Evolutionary conservation across 2,329 filamentous ascomycete species (phyloP).

Genomic region (Talaromyces sp.): DNA sequence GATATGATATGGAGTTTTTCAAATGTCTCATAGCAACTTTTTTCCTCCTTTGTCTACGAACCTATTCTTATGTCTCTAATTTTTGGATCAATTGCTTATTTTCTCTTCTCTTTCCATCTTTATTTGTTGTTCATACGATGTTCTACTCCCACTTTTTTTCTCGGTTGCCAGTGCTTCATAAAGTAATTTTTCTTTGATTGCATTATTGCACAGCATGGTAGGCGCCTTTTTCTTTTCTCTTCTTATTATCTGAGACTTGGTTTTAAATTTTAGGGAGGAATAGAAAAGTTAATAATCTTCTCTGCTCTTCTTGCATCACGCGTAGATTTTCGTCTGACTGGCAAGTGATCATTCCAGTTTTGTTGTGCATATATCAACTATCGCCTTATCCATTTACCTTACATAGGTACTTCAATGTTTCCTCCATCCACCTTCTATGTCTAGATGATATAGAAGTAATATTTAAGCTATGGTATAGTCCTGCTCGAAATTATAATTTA

Average conservation of each 20-base stretch:
- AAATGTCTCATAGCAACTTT: conserved; percentile 1
- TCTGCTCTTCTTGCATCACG: background rate
- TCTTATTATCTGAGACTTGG: background rate
- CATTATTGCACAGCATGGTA: conserved; percentile 31
- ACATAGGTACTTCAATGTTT: background rate
- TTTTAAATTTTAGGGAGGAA: background rate
- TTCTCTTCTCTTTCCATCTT: background rate
- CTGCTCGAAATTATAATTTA: too few relatives aligned
- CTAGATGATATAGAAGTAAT: background rate
- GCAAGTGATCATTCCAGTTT: too few relatives aligned
- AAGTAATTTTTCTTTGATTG: conserved; percentile 31
- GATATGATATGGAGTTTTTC: conserved; percentile 14
- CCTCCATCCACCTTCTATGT: background rate
- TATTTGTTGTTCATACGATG: background rate
- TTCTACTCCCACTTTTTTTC: background rate
- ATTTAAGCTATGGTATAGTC: too few relatives aligned
- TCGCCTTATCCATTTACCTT: too few relatives aligned
- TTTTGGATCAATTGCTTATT: background rate
- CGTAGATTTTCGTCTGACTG: too few relatives aligned
- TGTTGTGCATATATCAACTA: too few relatives aligned
- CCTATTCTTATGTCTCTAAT: background rate
- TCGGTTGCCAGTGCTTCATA: background rate
- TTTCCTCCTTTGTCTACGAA: background rate
- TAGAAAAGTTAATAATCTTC: background rate
- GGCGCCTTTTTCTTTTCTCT: background rate